Conservation (phyloP, 2,329 filamentous ascomycete species). For the Chalara sp. region DNA sequence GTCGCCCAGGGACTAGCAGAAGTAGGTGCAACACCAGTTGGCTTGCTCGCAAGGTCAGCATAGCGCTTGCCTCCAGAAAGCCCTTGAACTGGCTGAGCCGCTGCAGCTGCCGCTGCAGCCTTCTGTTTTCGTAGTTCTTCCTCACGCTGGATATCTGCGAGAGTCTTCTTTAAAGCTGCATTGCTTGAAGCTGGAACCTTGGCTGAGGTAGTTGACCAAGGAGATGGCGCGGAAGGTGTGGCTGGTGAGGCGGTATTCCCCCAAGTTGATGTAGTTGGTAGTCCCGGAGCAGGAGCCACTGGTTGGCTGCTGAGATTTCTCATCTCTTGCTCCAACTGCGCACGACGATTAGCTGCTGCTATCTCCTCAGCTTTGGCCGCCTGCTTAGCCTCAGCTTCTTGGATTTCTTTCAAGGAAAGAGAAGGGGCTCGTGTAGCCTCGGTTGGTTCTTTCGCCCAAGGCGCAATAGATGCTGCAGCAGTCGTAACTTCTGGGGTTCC, state of each 20-base stretch:
- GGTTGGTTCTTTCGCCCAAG: conserved; percentile 87
- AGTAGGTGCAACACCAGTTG: conserved; percentile 35
- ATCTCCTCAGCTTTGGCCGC: conserved; percentile 83
- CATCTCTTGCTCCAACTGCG: conserved; percentile 74
- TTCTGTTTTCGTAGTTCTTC: conserved; percentile 84
- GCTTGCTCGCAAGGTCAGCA: conserved; percentile 85
- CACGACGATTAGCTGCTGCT: conserved; percentile 70
- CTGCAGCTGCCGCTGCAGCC: conserved; percentile 38
- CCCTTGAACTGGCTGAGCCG: conserved; percentile 34
- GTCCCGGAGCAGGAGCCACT: conserved; percentile 61
- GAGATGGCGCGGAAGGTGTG: conserved; percentile 21
- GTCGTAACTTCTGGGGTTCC: conserved; percentile 61
- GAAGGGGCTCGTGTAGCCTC: conserved; percentile 76
- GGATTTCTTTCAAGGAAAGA: conserved; percentile 73
- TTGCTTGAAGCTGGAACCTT: conserved; percentile 31
- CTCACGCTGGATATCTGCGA: conserved; percentile 94
- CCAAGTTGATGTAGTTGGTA: conserved; percentile 88
- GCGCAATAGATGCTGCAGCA: conserved; percentile 68
- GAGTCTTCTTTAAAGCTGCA: conserved; percentile 67
- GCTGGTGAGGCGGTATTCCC: conserved; percentile 30
- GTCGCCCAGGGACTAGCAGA: conserved; percentile 76
- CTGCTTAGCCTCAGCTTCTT: conserved; percentile 89
- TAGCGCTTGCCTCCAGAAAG: conserved; percentile 70
- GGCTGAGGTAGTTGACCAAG: conserved; percentile 42
- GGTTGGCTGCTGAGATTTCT: conserved; percentile 46